Percentiles rank a stretch among this genome's conserved stretches.
phyloP scores from a whole-genome alignment of 768 basidiomycete species.

The Pleurotus djamor region DNA sequence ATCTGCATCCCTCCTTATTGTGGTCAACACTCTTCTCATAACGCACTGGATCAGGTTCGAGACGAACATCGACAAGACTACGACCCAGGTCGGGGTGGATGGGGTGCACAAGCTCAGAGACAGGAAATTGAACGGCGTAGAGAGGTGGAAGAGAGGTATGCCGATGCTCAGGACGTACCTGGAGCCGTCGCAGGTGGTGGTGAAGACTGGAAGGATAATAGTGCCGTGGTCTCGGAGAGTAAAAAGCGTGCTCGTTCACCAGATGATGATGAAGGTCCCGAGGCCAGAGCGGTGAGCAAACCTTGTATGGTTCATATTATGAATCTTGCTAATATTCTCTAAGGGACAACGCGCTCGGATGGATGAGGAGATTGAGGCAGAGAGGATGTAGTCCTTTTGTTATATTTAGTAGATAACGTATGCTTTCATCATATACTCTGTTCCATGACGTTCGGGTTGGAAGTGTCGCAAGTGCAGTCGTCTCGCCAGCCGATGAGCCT shows the following conservation, averaged over 20 bases:
- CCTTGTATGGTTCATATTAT: background rate
- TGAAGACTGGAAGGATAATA: conserved; percentile 75
- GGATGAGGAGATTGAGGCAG: conserved; percentile 66
- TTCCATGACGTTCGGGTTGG: conserved; percentile 28
- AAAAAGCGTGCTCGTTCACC: conserved; percentile 73
- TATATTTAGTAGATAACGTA: conserved; percentile 44
- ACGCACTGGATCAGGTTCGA: too few relatives aligned
- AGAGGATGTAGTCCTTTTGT: conserved; percentile 56
- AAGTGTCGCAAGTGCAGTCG: conserved; percentile 57
- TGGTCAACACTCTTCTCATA: background rate
- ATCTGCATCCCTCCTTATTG: background rate
- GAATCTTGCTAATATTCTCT: background rate
- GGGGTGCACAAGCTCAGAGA: conserved; percentile 85
- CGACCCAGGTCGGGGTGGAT: conserved; percentile 93
- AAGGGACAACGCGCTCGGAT: conserved; percentile 60
- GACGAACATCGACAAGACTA: conserved; percentile 98
- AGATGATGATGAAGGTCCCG: conserved; percentile 63
- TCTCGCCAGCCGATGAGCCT: conserved; percentile 70
- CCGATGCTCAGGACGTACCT: conserved; percentile 75
- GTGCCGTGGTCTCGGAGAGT: conserved; percentile 30
- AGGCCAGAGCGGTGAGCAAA: conserved; percentile 46
- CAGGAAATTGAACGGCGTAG: conserved; percentile 72
- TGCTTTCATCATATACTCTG: conserved; percentile 43
- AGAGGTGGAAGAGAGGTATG: conserved; percentile 86
- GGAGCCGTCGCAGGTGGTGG: conserved; percentile 83